Base-by-base conservation (phyloP, 2,329 filamentous ascomycete genomes). In the Exophiala calicioides region DNA sequence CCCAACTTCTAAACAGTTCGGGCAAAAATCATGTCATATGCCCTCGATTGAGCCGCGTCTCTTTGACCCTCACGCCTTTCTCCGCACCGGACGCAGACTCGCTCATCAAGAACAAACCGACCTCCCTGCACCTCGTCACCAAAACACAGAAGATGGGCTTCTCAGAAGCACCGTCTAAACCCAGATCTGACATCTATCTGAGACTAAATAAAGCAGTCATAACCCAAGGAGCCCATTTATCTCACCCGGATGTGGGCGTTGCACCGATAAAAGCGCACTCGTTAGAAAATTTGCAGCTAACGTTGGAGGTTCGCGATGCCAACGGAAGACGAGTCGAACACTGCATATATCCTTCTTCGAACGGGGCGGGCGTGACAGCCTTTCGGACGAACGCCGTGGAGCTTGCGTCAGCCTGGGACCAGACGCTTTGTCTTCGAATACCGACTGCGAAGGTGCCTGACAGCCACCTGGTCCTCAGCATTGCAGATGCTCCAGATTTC, bases 131-230 rank as follows among this genome's bases (percentile, higher is more conserved):
- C 39, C 84, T 86, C 40, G 80, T 97, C 50, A 77, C 78, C 47
- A 86, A 86, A 65, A 95, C 90, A 0, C 85, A 78, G 60, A 93
- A 93, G 65, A 90, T 97, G 66, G 93, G 90, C 2, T 97, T 98
- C 65, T 88, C 91, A 3, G 90, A 90, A 9, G 90, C 90, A 1
- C 91, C 93, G 0, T 90, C 86, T 0, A 90, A 89, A 63, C 78
- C 86, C 12, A 79, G 94, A 59, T 96, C 90, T 8, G 94, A 98
- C 65, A 97, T 98, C 39, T 98, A 98, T 64, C 68, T 98, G 33
- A 96, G 90, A 0, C 68, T 98, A 36, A 82, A 83, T 47, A 84
- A 89, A 54, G 87, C 89, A 0, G 76, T 84, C n/a, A 73, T 98
- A 18, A 84, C 85, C 13, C 82, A 83, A 47, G 78, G 81, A 55